phyloP scores from a whole-genome alignment of 1,284 basidiomycete genomes.

The Peniophora sp. region DNA sequence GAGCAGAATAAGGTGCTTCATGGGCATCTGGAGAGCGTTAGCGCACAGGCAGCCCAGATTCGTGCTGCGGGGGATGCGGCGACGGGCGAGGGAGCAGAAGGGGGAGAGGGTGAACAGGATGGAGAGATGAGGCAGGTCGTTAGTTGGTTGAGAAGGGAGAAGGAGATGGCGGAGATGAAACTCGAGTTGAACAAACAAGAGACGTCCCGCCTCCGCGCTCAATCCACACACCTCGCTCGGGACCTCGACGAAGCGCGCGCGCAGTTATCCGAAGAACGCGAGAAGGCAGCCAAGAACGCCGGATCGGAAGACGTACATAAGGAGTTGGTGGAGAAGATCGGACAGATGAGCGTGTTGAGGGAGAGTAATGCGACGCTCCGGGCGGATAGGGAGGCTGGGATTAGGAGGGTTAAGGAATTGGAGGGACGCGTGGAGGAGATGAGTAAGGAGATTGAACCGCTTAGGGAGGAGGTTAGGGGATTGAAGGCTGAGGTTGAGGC shows the following conservation, averaged over 20 bases:
- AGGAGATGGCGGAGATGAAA: slow-evolving; percentile 85
- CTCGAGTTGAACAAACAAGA: slow-evolving; percentile 84
- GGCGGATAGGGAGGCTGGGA: slow-evolving; percentile 62
- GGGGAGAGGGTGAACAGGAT: slow-evolving; percentile 48
- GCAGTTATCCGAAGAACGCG: slow-evolving; percentile 72
- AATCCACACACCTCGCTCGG: slow-evolving; percentile 68
- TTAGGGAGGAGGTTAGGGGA: slow-evolving; percentile 62
- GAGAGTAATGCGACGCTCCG: slow-evolving; percentile 86
- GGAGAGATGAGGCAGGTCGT: slow-evolving; percentile 77
- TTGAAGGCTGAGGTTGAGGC: slow-evolving; percentile 72
- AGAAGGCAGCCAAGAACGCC: slow-evolving; percentile 60
- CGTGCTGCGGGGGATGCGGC: slow-evolving; percentile 28
- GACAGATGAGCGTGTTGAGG: slow-evolving; percentile 79
- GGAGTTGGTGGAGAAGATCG: slow-evolving; percentile 82
- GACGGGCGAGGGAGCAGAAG: slow-evolving; percentile 26
- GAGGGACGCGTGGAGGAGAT: slow-evolving; percentile 57
- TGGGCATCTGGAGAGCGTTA: slow-evolving; percentile 82
- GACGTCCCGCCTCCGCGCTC: slow-evolving; percentile 65
- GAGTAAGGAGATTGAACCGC: slow-evolving; percentile 63
- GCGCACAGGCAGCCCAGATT: slow-evolving; percentile 72
- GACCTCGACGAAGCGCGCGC: slow-evolving; percentile 64
- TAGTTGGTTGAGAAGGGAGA: slow-evolving; percentile 79
- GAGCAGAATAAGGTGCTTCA: slow-evolving; percentile 78
- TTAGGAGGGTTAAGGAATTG: slow-evolving; percentile 58
- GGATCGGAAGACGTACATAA: slow-evolving; percentile 76